Base-by-base conservation (phyloP, 352 stramenopile species). In the Pythium monospermum region DNA sequence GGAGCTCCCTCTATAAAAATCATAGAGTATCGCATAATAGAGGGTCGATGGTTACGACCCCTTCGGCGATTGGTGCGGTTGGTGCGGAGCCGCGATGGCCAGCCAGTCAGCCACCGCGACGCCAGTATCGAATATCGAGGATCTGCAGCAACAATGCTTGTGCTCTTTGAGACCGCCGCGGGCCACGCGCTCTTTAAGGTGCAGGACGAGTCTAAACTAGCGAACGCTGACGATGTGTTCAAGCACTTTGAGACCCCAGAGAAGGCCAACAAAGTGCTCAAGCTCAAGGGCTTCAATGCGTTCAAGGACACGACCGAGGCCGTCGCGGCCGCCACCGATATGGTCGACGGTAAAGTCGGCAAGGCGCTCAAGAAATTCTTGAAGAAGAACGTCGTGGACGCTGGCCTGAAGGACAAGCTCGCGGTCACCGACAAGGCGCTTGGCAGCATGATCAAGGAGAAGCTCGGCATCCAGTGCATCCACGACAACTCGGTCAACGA, bases 101-200 rank as follows among this genome's bases (percentile, higher is more conserved):
- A 60, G 53, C 53, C 52, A 59, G 51, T 40, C 39, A 18, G 22
- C 3, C 13, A 36, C 6, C 12, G 53, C 50, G 32, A 21, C 33
- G 36, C 12, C 56, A 64, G 56, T 54, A 61, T 61, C 53, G 53
- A 61, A 61, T 40, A 32, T n/a, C n/a, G n/a, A n/a, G n/a, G n/a
- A 32, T 33, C 12, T 10, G 55, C 71, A 66, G 59, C 61, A 33
- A 74, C 47, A 35, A 99, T 99, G 97, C 82, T 99, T 53, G 93
- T 99, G 56, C 79, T 99, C 30, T 99, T 99, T 65, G 97, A 99
- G 73, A 99, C 97, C 31, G 91, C 97, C 16, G 97, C 95, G 51
- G 97, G 97, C 37, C 98, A 99, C 73, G 98, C 97, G 53, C 83
- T 99, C 25, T 99, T 99, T 66, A 99, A 99, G 85, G 94, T 99